Conservation (phyloP, 306 rosid genomes). For the Erythrophleum fordii region DNA sequence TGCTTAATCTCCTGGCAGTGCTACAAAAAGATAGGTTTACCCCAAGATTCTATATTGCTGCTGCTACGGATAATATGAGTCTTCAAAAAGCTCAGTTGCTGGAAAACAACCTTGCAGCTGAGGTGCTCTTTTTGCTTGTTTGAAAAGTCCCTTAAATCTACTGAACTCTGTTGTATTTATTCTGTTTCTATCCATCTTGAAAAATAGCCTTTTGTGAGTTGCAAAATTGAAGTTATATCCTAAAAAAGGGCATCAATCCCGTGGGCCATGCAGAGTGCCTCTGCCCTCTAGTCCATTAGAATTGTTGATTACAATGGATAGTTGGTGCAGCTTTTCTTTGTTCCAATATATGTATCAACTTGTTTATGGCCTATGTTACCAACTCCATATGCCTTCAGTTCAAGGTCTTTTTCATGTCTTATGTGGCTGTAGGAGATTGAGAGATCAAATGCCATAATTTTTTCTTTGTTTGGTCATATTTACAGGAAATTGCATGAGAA, state of each 20-base stretch:
- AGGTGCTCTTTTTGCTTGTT: slow-evolving; percentile 50
- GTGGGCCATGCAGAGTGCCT: background rate
- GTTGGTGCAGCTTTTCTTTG: slow-evolving; percentile 12
- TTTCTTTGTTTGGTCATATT: background rate
- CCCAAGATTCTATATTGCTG: slow-evolving; percentile 82
- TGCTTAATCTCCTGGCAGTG: slow-evolving; percentile 81
- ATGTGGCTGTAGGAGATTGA: background rate
- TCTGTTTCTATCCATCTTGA: background rate
- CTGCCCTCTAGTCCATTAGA: background rate
- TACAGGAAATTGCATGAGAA: background rate
- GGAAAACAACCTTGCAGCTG: slow-evolving; percentile 50
- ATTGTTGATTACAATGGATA: background rate
- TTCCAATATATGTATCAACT: slow-evolving; percentile 18
- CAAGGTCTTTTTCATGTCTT: background rate
- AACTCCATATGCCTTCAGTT: background rate
- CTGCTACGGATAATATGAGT: slow-evolving; percentile 94
- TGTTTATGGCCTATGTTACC: slow-evolving; percentile 11
- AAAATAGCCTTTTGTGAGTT: background rate
- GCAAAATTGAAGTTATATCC: background rate
- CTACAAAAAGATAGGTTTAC: slow-evolving; percentile 66
- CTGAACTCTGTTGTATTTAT: background rate
- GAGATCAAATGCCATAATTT: background rate
- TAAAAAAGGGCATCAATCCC: background rate
- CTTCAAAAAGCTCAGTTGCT: slow-evolving; percentile 77
- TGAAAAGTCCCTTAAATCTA: slow-evolving; percentile 9